A percentile compares a stretch with the other conserved stretches of the same genome.
phyloP scores from a whole-genome alignment of 805 yeast species.

The Pichia thaimueangensis region DNA sequence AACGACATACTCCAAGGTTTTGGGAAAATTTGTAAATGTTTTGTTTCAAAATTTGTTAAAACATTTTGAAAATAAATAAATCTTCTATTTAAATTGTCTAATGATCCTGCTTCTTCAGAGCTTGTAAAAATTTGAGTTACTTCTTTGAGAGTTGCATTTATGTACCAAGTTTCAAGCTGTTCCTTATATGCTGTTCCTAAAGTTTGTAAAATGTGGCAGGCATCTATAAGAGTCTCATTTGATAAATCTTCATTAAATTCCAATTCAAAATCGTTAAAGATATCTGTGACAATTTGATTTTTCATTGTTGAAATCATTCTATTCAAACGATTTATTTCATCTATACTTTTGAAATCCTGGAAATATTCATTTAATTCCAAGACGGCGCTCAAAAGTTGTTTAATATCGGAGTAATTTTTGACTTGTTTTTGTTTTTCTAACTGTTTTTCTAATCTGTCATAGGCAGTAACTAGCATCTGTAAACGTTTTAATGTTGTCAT shows the following conservation, averaged over 20 bases:
- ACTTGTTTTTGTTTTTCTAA: slow-evolving; percentile 29
- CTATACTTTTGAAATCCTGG: slow-evolving; percentile 75
- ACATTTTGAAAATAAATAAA: slow-evolving; percentile 76
- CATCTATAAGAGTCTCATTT: slow-evolving; percentile 42
- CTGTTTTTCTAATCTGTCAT: slow-evolving; percentile 48
- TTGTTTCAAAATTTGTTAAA: slow-evolving; percentile 47
- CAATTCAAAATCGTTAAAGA: slow-evolving; percentile 65
- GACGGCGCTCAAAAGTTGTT: slow-evolving; percentile 60
- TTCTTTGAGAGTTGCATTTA: slow-evolving; percentile 63
- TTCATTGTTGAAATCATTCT: slow-evolving; percentile 54
- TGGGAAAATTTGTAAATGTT: slow-evolving; percentile 55
- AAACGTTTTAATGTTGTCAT: slow-evolving; percentile 83
- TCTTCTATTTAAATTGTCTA: slow-evolving; percentile 79
- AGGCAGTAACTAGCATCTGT: slow-evolving; percentile 78
- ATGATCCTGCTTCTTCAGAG: slow-evolving; percentile 88
- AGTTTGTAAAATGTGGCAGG: slow-evolving; percentile 65
- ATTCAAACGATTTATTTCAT: slow-evolving; percentile 65
- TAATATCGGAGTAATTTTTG: slow-evolving; percentile 45
- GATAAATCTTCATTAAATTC: slow-evolving; percentile 34
- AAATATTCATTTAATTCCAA: slow-evolving; percentile 66
- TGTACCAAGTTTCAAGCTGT: slow-evolving; percentile 67
- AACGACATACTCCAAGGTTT: slow-evolving; percentile 63
- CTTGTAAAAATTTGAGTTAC: slow-evolving; percentile 67
- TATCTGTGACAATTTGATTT: slow-evolving; percentile 56
- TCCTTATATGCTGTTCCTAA: slow-evolving; percentile 52